phyloP scores from a whole-genome alignment of 2,329 filamentous ascomycete species.

The Scedosporium dehoogii region DNA sequence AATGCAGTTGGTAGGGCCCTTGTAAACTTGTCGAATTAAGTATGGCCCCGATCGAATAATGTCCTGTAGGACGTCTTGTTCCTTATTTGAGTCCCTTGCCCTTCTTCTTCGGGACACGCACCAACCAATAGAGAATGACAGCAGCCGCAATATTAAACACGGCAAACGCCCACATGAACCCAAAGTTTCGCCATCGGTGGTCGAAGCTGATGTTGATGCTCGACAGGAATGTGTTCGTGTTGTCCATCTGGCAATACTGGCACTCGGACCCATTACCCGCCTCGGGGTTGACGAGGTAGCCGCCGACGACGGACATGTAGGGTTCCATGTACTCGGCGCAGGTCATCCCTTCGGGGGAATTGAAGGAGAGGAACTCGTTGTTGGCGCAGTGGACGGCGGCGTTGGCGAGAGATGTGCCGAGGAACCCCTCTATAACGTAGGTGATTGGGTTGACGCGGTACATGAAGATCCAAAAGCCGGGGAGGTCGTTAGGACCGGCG shows the following conservation, averaged over 20 bases:
- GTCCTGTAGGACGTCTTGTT: too few relatives aligned
- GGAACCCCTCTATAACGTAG: conserved; percentile 59
- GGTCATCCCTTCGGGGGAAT: conserved; percentile 40
- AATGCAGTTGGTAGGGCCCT: neutral
- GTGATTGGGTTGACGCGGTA: conserved; percentile 66
- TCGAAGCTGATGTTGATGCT: conserved; percentile 33
- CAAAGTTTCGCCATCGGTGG: conserved; percentile 49
- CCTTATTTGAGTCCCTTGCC: neutral
- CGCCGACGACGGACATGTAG: conserved; percentile 35
- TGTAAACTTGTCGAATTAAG: neutral
- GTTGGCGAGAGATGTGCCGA: conserved; percentile 54
- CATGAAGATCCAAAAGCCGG: conserved; percentile 70
- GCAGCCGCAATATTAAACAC: conserved; percentile 40
- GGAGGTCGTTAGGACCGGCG: conserved; percentile 48
- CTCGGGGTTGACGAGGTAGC: conserved; percentile 33
- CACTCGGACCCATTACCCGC: conserved; percentile 28
- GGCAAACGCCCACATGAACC: conserved; percentile 44
- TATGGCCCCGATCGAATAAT: too few relatives aligned
- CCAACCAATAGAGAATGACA: conserved; percentile 40
- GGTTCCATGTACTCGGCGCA: conserved; percentile 45
- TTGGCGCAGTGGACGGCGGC: conserved; percentile 47
- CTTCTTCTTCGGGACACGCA: conserved; percentile 25
- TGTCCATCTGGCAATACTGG: conserved; percentile 30
- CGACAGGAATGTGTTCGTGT: conserved; percentile 30
- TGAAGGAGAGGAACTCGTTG: conserved; percentile 56